Base-by-base conservation (phyloP, 2,329 filamentous ascomycete species). In the Sporothrix inflata region DNA sequence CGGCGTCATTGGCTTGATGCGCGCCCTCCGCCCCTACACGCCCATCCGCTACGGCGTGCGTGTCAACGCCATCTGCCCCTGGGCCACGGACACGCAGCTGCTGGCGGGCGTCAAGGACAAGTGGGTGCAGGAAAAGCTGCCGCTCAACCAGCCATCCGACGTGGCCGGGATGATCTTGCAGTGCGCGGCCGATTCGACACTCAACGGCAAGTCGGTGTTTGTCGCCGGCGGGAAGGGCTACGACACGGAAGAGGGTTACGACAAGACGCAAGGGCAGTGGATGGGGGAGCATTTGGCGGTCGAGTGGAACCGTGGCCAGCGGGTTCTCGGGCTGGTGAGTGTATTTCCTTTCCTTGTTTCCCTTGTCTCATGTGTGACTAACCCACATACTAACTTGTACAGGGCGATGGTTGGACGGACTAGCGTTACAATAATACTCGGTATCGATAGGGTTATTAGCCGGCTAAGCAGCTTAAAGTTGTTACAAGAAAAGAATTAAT, bases 1-100 rank as follows among this genome's bases (percentile, higher is more conserved):
- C 73, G 84, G 84, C 19, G 81, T 87, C 0, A 79, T 85, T 24
- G 85, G 85, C 0, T 78, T 86, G 4, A 84, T 86, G 81, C 80
- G 85, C 40, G 81, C 83, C 24, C 77, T 86, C 34, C 80, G 84
- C 45, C 76, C 75, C 1, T 77, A 72, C 71, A 74, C 77, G 1
- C 77, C 83, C 0, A 73, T 76, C 1, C 75, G 79, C 55, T 77
- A 81, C 16, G 76, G 78, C 14, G 79, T 85, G 3, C 76, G 83
- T 11, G 79, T 82, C n/a, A 85, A 85, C 74, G 82, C 81, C 3
- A 78, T 85, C 30, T 84, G 83, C 8, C 84, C 84, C 1, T 86
- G 84, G 77, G 80, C 84, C 21, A 85, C 84, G 0, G 82, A 83
- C 1, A 85, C 84, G 8, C 79, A 82, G 63, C 81, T 85, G 19